phyloP scores from a whole-genome alignment of 345 rosid species.

The Turritis glabra region DNA sequence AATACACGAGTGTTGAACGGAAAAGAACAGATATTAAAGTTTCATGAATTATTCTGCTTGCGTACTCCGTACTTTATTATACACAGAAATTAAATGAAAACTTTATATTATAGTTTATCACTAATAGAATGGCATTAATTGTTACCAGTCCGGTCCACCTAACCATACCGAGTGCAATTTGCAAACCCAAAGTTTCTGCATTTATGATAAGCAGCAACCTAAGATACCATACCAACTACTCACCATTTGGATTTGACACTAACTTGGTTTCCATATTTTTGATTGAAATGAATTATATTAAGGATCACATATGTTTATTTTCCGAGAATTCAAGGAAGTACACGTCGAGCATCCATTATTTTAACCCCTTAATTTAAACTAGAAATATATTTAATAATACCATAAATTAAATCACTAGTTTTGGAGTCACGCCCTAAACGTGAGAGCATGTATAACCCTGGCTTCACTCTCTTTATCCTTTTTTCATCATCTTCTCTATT shows the following conservation, averaged over 20 bases:
- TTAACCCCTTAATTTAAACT: background rate
- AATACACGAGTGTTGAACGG: background rate
- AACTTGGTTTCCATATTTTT: conserved; percentile 16
- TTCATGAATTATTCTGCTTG: conserved; percentile 9
- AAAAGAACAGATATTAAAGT: conserved; percentile 1
- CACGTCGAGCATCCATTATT: background rate
- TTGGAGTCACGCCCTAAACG: conserved; percentile 36
- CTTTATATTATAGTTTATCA: background rate
- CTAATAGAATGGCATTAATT: conserved; percentile 18
- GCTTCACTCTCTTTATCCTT: conserved; percentile 16
- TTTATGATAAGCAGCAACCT: conserved; percentile 7
- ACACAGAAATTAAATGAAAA: background rate
- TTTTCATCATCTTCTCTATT: conserved; percentile 19
- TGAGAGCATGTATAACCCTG: conserved; percentile 18
- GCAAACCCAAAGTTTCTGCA: conserved; percentile 17
- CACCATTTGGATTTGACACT: background rate
- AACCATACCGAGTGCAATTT: background rate
- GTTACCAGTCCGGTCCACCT: conserved; percentile 27
- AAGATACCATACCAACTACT: conserved; percentile 9
- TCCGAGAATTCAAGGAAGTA: conserved; percentile 13
- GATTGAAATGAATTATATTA: background rate
- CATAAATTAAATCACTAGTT: conserved; percentile 11
- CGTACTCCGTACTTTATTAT: conserved; percentile 18
- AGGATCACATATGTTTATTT: background rate
- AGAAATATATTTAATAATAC: background rate